Evolutionary conservation across 352 stramenopile genomes (phyloP).

Genomic region (Pelagophyceae sp.): DNA sequence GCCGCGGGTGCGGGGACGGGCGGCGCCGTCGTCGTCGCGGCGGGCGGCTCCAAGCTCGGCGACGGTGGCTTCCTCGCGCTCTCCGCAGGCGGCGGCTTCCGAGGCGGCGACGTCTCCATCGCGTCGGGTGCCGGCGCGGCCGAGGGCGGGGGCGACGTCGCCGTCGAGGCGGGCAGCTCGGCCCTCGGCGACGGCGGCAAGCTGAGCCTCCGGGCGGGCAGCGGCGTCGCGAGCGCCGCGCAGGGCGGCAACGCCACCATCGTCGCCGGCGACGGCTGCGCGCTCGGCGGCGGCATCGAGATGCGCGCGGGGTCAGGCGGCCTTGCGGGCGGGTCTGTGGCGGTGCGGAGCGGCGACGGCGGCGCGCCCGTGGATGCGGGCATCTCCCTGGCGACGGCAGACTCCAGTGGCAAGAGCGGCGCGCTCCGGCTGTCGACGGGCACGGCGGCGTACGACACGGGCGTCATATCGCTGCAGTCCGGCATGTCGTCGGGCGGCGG

Average conservation of each 20-base stretch:
- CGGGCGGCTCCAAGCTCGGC: too few species aligned
- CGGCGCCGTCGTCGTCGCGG: constrained; percentile 37
- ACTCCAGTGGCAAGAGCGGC: not conserved
- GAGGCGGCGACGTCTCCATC: constrained; percentile 19
- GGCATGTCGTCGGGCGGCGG: constrained; percentile 40
- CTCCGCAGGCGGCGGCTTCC: not conserved
- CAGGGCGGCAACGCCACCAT: not conserved
- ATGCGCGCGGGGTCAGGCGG: constrained; percentile 1
- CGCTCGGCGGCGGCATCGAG: constrained; percentile 22
- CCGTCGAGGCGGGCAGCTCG: constrained; percentile 34
- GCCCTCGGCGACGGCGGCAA: not conserved
- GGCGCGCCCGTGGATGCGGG: not conserved
- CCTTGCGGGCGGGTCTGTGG: not conserved
- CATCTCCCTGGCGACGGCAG: not conserved
- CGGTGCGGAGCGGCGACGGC: not conserved
- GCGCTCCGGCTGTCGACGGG: not conserved
- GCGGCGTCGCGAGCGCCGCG: constrained; percentile 7
- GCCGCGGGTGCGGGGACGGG: constrained; percentile 38
- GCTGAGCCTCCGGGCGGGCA: not conserved
- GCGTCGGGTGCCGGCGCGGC: constrained; percentile 29
- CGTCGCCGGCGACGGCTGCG: not conserved
- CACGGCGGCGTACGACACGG: constrained; percentile 48
- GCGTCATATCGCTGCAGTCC: constrained; percentile 36
- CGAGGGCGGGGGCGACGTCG: constrained; percentile 33
- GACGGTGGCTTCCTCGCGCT: constrained; percentile 5